Conservation (phyloP, 2,329 filamentous ascomycete species). For the Sporothrix phasma region DNA sequence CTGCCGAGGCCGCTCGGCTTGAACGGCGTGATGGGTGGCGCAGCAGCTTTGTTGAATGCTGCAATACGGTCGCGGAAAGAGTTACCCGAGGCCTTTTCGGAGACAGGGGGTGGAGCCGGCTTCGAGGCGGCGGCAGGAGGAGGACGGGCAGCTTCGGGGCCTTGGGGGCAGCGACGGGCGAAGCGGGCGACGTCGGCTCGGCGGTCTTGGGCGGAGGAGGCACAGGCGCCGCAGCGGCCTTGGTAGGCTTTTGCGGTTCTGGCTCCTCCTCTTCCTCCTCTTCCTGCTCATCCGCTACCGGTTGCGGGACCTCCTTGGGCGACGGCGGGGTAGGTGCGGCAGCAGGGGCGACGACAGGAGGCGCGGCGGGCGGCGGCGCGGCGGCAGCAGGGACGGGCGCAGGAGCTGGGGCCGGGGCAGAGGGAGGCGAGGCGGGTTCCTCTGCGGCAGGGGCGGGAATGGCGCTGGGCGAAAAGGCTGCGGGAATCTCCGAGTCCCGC, state of each 20-base stretch:
- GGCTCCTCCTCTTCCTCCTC: slow-evolving; percentile 24
- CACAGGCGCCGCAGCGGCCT: slow-evolving; percentile 19
- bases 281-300: slow-evolving; percentile 1
- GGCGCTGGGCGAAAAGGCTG: slow-evolving; percentile 18
- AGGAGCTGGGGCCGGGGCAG: neutral
- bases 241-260: slow-evolving; percentile 19
- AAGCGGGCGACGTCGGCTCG: slow-evolving; percentile 23
- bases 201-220: slow-evolving; percentile 20
- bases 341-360: neutral
- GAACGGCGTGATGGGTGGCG: slow-evolving; percentile 80
- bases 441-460: slow-evolving; percentile 21
- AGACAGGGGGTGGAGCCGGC: slow-evolving; percentile 48
- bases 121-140: slow-evolving; percentile 30
- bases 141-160: slow-evolving; percentile 30
- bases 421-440: slow-evolving; percentile 17
- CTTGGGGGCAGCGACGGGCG: slow-evolving; percentile 25
- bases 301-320: slow-evolving; percentile 18
- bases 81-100: slow-evolving; percentile 62
- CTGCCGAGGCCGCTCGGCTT: slow-evolving; percentile 60
- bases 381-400: neutral
- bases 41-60: slow-evolving; percentile 86
- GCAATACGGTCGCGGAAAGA: slow-evolving; percentile 95
- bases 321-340: neutral
- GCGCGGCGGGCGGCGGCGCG: neutral
- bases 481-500: slow-evolving; percentile 39